phyloP scores from a whole-genome alignment of 179 eudicot genomes.

The Camellia oleifera region DNA sequence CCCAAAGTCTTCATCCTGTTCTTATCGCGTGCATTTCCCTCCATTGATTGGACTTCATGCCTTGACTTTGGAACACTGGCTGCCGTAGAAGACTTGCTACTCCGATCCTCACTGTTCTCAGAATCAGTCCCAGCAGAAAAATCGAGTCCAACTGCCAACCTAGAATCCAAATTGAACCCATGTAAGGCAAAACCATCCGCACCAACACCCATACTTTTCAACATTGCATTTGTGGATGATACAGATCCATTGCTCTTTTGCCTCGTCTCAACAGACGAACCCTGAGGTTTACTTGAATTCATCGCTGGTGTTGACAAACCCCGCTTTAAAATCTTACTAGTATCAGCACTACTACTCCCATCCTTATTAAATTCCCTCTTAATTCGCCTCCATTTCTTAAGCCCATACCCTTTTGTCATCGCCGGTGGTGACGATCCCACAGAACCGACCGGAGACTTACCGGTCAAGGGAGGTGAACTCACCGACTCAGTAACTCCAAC shows the following conservation, averaged over 20 bases:
- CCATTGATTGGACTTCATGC: slow-evolving; percentile 22
- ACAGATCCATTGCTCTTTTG: slow-evolving; percentile 39
- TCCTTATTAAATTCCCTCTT: slow-evolving; percentile 44
- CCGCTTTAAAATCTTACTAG: slow-evolving; percentile 41
- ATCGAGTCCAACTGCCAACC: slow-evolving; percentile 28
- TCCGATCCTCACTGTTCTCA: slow-evolving; percentile 70
- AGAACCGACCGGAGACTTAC: neutral
- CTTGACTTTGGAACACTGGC: slow-evolving; percentile 58
- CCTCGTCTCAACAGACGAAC: slow-evolving; percentile 21
- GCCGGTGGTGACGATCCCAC: slow-evolving; percentile 16
- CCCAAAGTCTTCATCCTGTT: slow-evolving; percentile 30
- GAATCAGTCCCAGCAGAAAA: slow-evolving; percentile 51
- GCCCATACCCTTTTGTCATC: slow-evolving; percentile 50
- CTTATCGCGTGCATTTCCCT: slow-evolving; percentile 39
- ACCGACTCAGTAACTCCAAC: slow-evolving; percentile 11
- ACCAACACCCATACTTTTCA: slow-evolving; percentile 24
- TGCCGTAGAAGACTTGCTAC: slow-evolving; percentile 79
- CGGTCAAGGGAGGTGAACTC: neutral
- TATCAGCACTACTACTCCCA: slow-evolving; percentile 31
- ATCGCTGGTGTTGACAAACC: slow-evolving; percentile 26
- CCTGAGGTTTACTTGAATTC: slow-evolving; percentile 20
- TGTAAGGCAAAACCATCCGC: slow-evolving; percentile 14
- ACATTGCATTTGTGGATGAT: slow-evolving; percentile 52
- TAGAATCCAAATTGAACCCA: slow-evolving; percentile 25
- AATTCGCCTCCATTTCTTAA: slow-evolving; percentile 81